These are phyloP conservation scores for Amanita inopinata DNA, from an alignment of 768 basidiomycete genomes.

Conservation along the genomic window DNA sequence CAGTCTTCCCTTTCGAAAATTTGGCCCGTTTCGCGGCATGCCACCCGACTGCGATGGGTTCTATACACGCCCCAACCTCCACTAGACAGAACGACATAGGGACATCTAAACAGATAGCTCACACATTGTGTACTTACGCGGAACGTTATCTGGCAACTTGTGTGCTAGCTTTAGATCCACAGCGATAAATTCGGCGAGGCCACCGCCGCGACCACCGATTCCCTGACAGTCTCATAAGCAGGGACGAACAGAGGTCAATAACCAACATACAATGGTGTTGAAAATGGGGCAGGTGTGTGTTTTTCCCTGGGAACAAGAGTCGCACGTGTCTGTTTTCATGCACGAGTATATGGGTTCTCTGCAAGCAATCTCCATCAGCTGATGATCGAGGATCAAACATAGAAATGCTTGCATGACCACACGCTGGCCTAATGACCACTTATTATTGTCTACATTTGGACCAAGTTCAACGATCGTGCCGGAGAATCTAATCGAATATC, in stretches of 20 bases:
- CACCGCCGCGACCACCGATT: conserved; percentile 30
- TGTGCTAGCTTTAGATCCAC: conserved; percentile 27
- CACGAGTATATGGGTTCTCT: conserved; percentile 37
- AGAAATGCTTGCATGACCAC: conserved; percentile 21
- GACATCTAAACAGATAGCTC: background rate
- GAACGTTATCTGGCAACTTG: conserved; percentile 25
- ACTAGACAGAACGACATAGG: conserved; percentile 20
- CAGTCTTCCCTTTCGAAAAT: conserved; percentile 27
- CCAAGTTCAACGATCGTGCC: conserved; percentile 27
- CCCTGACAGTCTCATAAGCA: conserved; percentile 19
- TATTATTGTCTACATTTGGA: conserved; percentile 20
- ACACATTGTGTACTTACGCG: conserved; percentile 19
- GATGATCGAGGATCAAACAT: conserved; percentile 3
- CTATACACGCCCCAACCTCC: conserved; percentile 36
- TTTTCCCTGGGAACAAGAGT: conserved; percentile 21
- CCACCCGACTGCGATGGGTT: conserved; percentile 38
- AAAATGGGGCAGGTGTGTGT: conserved; percentile 24
- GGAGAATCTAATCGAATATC: conserved; percentile 18
- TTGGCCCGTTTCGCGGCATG: conserved; percentile 33
- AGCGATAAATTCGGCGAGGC: conserved; percentile 32
- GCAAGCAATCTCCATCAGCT: background rate
- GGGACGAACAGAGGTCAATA: background rate
- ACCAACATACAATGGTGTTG: conserved; percentile 26
- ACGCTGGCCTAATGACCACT: conserved; percentile 25
- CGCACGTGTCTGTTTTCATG: conserved; percentile 22